These are phyloP conservation scores for Heritiera fomes DNA, from an alignment of 345 rosid genomes.

Conservation along the genomic window DNA sequence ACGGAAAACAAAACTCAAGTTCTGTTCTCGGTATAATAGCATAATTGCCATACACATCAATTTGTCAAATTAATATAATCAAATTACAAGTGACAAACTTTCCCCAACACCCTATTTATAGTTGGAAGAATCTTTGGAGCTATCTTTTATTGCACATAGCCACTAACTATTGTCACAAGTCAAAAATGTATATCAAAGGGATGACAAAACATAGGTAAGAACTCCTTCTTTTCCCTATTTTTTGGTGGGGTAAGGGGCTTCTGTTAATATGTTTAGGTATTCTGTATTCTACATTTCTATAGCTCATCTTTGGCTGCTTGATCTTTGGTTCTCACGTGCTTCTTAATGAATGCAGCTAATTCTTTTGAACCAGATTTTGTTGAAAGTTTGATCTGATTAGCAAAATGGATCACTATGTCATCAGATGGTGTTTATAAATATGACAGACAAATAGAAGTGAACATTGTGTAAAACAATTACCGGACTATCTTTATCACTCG, in stretches of 20 bases:
- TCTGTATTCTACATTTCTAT: constrained; percentile 31
- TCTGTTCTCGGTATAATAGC: not conserved
- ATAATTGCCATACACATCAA: not conserved
- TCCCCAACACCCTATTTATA: too few species aligned
- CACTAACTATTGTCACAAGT: not conserved
- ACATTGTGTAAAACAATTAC: constrained; percentile 33
- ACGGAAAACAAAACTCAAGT: not conserved
- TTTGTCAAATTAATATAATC: not conserved
- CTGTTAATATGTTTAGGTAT: not conserved
- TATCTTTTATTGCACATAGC: not conserved
- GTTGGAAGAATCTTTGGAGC: not conserved
- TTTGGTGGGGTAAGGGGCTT: not conserved
- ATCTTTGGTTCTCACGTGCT: constrained; percentile 46
- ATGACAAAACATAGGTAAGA: constrained; percentile 23
- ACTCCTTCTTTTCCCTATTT: not conserved
- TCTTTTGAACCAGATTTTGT: constrained; percentile 60
- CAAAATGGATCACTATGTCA: constrained; percentile 16
- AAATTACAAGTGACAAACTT: not conserved
- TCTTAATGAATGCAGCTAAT: constrained; percentile 48
- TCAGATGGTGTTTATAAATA: constrained; percentile 20
- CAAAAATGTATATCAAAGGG: not conserved
- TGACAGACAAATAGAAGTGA: not conserved
- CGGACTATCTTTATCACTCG: constrained; percentile 61
- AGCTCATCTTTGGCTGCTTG: constrained; percentile 57
- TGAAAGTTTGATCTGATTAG: constrained; percentile 56